Evolutionary conservation across 345 rosid genomes (phyloP).

Genomic region (Erysimum cheiranthoides): DNA sequence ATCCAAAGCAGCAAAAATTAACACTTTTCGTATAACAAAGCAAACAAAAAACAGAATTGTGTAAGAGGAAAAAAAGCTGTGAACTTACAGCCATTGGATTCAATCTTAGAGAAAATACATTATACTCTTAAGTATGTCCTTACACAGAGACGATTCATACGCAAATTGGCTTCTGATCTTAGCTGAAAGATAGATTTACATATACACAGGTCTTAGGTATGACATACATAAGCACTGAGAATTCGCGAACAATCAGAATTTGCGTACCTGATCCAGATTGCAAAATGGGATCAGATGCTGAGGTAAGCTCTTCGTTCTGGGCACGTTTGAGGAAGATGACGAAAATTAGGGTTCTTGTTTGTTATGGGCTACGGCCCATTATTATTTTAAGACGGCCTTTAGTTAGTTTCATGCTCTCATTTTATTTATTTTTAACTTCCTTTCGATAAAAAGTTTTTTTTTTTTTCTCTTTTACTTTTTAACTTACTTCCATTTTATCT

Average conservation of each 20-base stretch:
- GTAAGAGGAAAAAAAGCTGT: background rate
- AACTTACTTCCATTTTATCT: no score
- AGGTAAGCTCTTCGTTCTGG: conserved; percentile 19
- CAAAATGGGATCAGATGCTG: conserved; percentile 17
- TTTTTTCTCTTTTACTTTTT: no score
- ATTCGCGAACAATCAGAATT: background rate
- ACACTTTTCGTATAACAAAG: background rate
- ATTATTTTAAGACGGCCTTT: background rate
- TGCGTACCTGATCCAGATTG: conserved; percentile 31
- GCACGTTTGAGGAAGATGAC: conserved; percentile 21
- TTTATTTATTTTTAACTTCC: no score
- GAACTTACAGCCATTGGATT: conserved; percentile 43
- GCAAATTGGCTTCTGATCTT: conserved; percentile 30
- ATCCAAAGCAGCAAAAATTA: background rate
- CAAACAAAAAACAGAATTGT: background rate
- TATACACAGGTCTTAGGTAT: background rate
- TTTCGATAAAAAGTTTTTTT: no score
- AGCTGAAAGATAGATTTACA: conserved; percentile 24
- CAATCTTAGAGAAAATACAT: conserved; percentile 4
- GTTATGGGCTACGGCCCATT: conserved; percentile 32
- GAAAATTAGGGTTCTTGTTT: conserved; percentile 39
- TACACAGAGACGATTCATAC: conserved; percentile 3
- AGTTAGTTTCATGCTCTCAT: background rate
- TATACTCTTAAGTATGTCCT: background rate
- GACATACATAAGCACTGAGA: background rate